Evolutionary conservation across 2,329 filamentous ascomycete genomes (phyloP), one percentile per base, ranked within the genome.

Genomic region (Ophiosphaerella narmari): DNA sequence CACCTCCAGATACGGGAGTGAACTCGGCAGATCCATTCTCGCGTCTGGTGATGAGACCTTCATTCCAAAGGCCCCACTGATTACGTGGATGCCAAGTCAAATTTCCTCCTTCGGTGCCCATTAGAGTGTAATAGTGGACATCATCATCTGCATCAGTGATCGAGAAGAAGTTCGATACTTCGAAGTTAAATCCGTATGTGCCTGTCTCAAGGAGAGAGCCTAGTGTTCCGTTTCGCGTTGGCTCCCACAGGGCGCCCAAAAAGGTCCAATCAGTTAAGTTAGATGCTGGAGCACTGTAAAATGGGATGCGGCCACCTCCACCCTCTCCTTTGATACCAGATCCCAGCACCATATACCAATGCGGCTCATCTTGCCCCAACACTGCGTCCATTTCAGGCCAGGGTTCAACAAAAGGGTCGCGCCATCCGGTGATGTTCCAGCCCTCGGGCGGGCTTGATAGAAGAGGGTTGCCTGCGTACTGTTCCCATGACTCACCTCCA

Each of bases 91-190:
- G 68, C 62, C 75, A 77, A 0, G 72, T 74, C 12, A 75, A 66
- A 46, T 78, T 78, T 18, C 75, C 75, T 24, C 76, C 76, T 50
- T 78, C 76, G 1, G 74, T 67, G 16, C 73, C 72, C 67, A 76
- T 76, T 44, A 76, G 71, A 23, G 71, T 66, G 52, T 75, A 78
- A 65, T 75, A 78, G 52, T 78, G 77, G 7, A 74, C 57, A 24
- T 75, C 67, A 7, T 75, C 75, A 48, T 75, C 72, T 32, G 73
- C 68, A 37, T 79, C 77, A 5, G 68, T 63, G 2, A 78, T 62
- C 13, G 73, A 73, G 63, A 78, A 79, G 66, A 78, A 78, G 49
- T 77, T 76, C 0, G 75, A 77, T 48, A 78, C 76, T 56, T 79
- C 77, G 39, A 78, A 78, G 59, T 79, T 79, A 66, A 72, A 78